Evolutionary conservation across 2,329 filamentous ascomycete genomes (phyloP).

Genomic region (Arthrobotrys pseudoclavata): DNA sequence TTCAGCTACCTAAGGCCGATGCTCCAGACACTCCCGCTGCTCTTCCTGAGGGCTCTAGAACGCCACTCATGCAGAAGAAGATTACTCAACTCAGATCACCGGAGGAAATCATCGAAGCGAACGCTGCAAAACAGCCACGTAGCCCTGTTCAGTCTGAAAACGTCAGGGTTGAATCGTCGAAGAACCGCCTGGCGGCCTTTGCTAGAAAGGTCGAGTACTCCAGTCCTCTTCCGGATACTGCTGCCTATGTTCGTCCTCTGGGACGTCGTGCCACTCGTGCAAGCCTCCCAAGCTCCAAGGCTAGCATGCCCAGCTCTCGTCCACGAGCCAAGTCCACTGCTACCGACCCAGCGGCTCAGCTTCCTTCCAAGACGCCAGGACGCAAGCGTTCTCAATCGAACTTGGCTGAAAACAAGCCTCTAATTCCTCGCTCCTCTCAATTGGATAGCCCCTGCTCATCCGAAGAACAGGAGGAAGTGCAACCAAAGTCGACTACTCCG

Average conservation of each 20-base stretch:
- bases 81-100: slow-evolving; percentile 42
- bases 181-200: slow-evolving; percentile 22
- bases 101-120: slow-evolving; percentile 20
- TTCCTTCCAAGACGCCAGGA: slow-evolving; percentile 23
- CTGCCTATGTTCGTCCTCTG: slow-evolving; percentile 3
- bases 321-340: slow-evolving; percentile 37
- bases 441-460: slow-evolving; percentile 7
- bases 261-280: slow-evolving; percentile 19
- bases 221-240: not conserved
- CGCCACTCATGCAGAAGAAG: slow-evolving; percentile 50
- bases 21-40: slow-evolving; percentile 10
- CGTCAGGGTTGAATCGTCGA: slow-evolving; percentile 4
- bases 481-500: not conserved
- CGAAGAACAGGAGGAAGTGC: not conserved
- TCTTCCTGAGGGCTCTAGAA: slow-evolving; percentile 30
- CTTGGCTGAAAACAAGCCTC: slow-evolving; percentile 12
- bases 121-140: slow-evolving; percentile 13
- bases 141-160: slow-evolving; percentile 18
- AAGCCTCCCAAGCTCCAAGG: slow-evolving; percentile 11
- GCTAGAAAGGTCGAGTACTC: slow-evolving; percentile 38
- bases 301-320: slow-evolving; percentile 15
- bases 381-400: slow-evolving; percentile 41
- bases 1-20: not conserved
- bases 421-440: not conserved
- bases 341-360: not conserved